Evolutionary conservation across 441 rosid species (phyloP).

Genomic region (Pelargonium australe): DNA sequence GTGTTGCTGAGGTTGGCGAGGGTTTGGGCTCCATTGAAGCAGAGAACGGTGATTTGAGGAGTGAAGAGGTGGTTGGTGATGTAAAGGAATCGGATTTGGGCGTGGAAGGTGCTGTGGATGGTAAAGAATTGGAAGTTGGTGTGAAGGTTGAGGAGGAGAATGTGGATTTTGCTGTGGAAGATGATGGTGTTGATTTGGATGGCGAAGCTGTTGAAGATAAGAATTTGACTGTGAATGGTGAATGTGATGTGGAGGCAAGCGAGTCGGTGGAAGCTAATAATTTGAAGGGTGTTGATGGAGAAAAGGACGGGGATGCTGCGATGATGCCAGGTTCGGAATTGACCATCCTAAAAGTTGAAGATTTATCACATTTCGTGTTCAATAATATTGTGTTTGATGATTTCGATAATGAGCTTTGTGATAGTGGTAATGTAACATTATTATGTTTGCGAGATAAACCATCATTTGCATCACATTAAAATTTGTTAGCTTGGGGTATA

Average conservation of each 20-base stretch:
- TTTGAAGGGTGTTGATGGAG: slow-evolving; percentile 3
- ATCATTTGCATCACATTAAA: not conserved
- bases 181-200: not conserved
- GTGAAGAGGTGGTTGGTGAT: not conserved
- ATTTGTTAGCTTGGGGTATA: not conserved
- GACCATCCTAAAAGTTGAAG: not conserved
- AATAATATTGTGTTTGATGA: not conserved
- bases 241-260: not conserved
- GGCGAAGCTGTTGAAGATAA: not conserved
- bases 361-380: not conserved
- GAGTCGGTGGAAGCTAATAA: not conserved
- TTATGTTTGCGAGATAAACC: not conserved
- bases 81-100: not conserved
- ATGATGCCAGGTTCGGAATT: not conserved
- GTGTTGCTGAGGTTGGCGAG: too few relatives aligned
- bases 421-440: not conserved
- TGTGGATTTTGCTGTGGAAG: too few relatives aligned
- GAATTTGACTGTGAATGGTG: not conserved
- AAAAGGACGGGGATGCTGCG: not conserved
- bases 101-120: slow-evolving; percentile 2
- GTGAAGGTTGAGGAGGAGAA: not conserved
- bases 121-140: not conserved
- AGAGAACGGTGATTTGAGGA: not conserved
- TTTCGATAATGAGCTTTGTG: not conserved
- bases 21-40: too few relatives aligned